Percentiles rank a stretch among this genome's conserved stretches.
These are phyloP conservation scores for Vaucheria bursata DNA, from an alignment of 352 stramenopile species.

Conservation along the genomic window DNA sequence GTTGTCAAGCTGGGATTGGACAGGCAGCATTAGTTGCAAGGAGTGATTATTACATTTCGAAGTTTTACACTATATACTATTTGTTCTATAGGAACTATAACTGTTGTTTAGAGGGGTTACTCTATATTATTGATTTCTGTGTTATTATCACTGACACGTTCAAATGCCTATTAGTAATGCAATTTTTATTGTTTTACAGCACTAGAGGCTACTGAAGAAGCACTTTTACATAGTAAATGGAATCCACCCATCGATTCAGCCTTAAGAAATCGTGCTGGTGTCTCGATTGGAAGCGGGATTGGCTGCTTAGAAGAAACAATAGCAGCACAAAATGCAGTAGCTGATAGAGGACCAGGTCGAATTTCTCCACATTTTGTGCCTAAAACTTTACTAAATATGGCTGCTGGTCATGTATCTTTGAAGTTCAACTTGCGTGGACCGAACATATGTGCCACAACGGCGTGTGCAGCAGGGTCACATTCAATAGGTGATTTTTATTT, in stretches of 20 bases:
- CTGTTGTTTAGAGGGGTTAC: no score
- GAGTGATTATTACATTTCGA: no score
- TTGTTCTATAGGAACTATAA: no score
- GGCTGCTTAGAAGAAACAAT: conserved; percentile 39
- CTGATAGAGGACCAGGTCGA: conserved; percentile 52
- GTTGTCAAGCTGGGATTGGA: no score
- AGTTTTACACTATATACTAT: no score
- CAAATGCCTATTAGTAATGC: not conserved
- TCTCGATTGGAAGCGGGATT: conserved; percentile 42
- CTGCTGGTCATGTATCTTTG: conserved; percentile 78
- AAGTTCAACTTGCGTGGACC: conserved; percentile 74
- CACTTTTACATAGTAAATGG: conserved; percentile 25
- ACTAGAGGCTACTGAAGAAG: conserved; percentile 33
- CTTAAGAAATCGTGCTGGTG: conserved; percentile 20
- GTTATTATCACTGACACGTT: not conserved
- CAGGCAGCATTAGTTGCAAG: no score
- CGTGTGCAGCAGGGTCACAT: conserved; percentile 73
- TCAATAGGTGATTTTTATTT: no score
- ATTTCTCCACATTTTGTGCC: conserved; percentile 86
- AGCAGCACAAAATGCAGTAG: conserved; percentile 17
- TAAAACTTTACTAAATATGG: conserved; percentile 78
- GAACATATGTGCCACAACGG: conserved; percentile 78
- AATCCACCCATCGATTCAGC: not conserved
- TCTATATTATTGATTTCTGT: not conserved
- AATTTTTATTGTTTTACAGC: no score